phyloP scores from a whole-genome alignment of 116 monocot species.

The Zostera marina region DNA sequence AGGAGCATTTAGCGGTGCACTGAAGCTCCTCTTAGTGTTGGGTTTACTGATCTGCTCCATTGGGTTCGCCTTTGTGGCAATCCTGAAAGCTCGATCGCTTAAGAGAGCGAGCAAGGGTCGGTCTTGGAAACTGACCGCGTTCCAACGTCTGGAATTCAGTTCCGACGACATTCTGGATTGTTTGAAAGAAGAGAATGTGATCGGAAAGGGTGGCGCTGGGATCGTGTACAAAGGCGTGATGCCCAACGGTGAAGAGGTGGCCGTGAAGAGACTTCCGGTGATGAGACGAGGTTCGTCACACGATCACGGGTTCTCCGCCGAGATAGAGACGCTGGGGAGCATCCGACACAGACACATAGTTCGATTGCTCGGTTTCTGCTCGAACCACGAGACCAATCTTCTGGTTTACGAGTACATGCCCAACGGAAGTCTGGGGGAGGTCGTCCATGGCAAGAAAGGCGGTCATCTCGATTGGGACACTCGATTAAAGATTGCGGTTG shows the following conservation, averaged over 20 bases:
- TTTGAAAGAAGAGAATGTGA: conserved; percentile 66
- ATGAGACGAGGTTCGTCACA: conserved; percentile 37
- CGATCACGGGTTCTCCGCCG: conserved; percentile 62
- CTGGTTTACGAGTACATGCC: conserved; percentile 87
- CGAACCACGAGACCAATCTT: conserved; percentile 59
- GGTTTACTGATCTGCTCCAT: conserved; percentile 47
- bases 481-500: conserved; percentile 33
- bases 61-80: conserved; percentile 36
- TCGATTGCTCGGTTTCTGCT: conserved; percentile 45
- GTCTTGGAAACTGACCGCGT: conserved; percentile 74
- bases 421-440: conserved; percentile 50
- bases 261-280: conserved; percentile 50
- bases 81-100: conserved; percentile 46
- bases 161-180: conserved; percentile 50
- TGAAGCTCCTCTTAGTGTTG: conserved; percentile 44
- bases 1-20: conserved; percentile 12
- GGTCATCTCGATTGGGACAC: conserved; percentile 64
- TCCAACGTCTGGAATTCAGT: conserved; percentile 60
- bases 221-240: conserved; percentile 58
- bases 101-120: conserved; percentile 36
- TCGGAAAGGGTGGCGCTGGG: conserved; percentile 75
- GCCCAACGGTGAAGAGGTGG: conserved; percentile 43
- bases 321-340: conserved; percentile 61
- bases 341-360: conserved; percentile 82
- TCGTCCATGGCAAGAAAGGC: conserved; percentile 44